Percentiles rank a stretch among this genome's conserved stretches.
Evolutionary conservation across 345 rosid species (phyloP).

Genomic region (Pistacia vera): DNA sequence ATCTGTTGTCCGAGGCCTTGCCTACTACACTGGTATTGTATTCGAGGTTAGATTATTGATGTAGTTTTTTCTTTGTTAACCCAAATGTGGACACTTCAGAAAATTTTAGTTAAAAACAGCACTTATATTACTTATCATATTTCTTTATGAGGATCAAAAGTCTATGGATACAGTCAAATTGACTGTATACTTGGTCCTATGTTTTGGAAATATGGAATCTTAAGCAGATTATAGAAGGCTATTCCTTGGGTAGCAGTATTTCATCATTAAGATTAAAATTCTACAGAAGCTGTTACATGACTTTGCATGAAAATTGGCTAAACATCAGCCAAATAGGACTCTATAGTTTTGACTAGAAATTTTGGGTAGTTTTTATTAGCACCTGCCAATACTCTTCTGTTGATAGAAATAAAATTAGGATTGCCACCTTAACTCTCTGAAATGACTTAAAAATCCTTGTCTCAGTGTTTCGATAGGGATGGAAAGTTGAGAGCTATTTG

Average conservation of each 20-base stretch:
- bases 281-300: not conserved
- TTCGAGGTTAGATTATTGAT: conserved; percentile 73
- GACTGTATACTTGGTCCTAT: not conserved
- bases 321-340: not conserved
- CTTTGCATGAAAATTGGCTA: not conserved
- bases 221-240: not conserved
- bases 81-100: not conserved
- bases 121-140: not conserved
- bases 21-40: conserved; percentile 96
- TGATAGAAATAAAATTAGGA: not conserved
- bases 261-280: not conserved
- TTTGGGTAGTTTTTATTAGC: not conserved
- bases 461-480: conserved; percentile 80
- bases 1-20: conserved; percentile 94
- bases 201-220: not conserved
- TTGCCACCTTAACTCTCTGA: not conserved
- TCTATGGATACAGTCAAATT: not conserved
- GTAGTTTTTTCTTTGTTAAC: not conserved
- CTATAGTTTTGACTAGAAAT: not conserved
- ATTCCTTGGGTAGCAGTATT: not conserved
- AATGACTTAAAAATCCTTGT: conserved; percentile 19
- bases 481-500: conserved; percentile 93
- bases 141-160: conserved; percentile 3
- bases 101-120: not conserved
- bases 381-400: not conserved